Base-by-base conservation (phyloP, 805 yeast species). In the Saccharomycopsis sp. region DNA sequence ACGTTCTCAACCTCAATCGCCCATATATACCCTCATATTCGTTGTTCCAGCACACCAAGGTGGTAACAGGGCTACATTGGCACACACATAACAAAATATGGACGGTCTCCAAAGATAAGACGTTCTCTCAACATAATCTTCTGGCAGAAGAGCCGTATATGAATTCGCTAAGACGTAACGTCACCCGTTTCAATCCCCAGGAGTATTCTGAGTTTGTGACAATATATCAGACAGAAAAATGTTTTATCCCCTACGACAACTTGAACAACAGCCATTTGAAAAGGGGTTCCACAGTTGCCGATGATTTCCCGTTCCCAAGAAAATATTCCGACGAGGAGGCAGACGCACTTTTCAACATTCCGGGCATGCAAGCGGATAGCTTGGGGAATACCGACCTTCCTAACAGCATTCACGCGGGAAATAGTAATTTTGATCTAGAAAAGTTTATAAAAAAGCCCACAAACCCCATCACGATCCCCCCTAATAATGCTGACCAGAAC, bases 21-120 rank as follows among this genome's bases (percentile, higher is more conserved):
- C 50, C 53, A 16, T 23, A 55, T 41, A 51, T 58, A 12, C 63
- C 58, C 1, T 24, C 51, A 14, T 60, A 58, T 51, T 52, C 54
- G 2, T 40, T 60, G n/a, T 4, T 12, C 9, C 44, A 52, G 18
- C 62, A 65, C 12, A 21, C 56, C 3, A 50, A 54, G 20, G 55
- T 54, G 2, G 72, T 72, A 1, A 74, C 77, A 46, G 82, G 81
- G 37, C 66, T 82, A 14, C 67, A 78, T 15, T 78, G 80, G 71
- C 73, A 78, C 41, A 65, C 75, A 7, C 71, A 78, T 1, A 68
- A 67, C 52, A 62, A 63, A 47, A 57, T 74, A n/a, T 71, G 73
- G 58, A 69, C 72, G 54, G 68, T 71, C 44, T 71, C 76, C n/a
- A 73, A 71, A 57, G 78, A 74, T 62, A 72, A 69, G 57, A 65